Evolutionary conservation across 805 yeast species (phyloP), one percentile per base, ranked within the genome.

Genomic region (Barnettozyma vustinii): DNA sequence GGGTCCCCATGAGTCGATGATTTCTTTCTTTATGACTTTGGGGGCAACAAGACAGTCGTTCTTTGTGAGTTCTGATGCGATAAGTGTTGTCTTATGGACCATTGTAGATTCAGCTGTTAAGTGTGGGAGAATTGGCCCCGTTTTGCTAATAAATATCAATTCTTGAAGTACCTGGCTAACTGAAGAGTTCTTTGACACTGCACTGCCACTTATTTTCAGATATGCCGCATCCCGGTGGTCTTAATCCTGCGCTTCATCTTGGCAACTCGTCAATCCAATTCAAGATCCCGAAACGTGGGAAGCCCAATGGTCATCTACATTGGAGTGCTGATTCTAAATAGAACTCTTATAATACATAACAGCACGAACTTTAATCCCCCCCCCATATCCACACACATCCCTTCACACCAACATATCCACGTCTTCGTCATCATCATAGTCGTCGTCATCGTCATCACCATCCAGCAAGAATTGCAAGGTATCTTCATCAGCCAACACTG

Each of bases 401-500:
- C 20, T 20, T 44, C 15, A 23, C 9, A 33, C 19, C 20, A 37
- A 19, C 47, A 44, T 37, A n/a, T 44, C 42, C 43, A 30, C 39
- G 21, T 45, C 39, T 20, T 45, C 45, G n/a, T 33, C 40, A 20
- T 44, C 51, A 5, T 20, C 25, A 15, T 37, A 15, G 18, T 55
- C 56, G 21, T 12, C n/a, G 9, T 39, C 42, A 23, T 55, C 56
- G 23, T 44, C 56, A 42, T 50, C 61, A 16, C n/a, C 54, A 27
- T 51, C 59, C 43, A 72, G 75, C 49, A 81, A 69, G 56, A 84
- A 70, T 66, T 80, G 77, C 59, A 85, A 70, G 39, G 74, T 74
- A 56, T 79, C 83, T 21, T 40, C 35, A 48, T 85, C 84, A 48
- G 85, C 89, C 26, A 83, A 74, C 41, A 77, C 71, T 61, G 85